Base-by-base conservation (phyloP, 2,329 filamentous ascomycete species). In the Colletotrichum tamarilloi region DNA sequence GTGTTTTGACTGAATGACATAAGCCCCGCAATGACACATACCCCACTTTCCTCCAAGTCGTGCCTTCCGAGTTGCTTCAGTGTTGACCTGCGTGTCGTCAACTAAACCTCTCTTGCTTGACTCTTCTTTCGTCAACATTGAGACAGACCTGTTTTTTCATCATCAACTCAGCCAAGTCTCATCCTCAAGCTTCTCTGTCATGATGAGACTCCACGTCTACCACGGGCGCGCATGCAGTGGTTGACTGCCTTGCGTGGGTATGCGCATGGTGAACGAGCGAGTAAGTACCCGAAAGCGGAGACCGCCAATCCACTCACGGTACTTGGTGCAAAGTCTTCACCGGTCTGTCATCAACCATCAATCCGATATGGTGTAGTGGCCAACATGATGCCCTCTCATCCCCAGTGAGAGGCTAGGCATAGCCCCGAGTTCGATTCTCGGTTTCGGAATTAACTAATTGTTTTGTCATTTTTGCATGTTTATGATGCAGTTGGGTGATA, bases 401-500 rank as follows among this genome's bases (percentile, higher is more conserved):
- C 22, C 30, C 14, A 19, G 1, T 56, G 49, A 30, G 22, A 55
- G 62, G 62, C 22, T 65, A 53, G 60, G 60, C 60, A 63, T 63
- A 63, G 60, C 60, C 60, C 60, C 60, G 60, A 63, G 60, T 63
- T 63, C 60, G 60, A 63, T 63, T 63, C 60, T 63, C 60, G 60
- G 60, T 63, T 63, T 63, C 60, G 60, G 60, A 63, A 63, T 11
- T 5, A 1, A 3, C 7, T 2, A 55, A 1, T 14, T 6, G 0
- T 62, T 62, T 49, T 49, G 9, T 1, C 1, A 30, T 56, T 56
- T 56, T 22, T 42, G 38, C 38, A 42, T 19, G 14, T 42, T 16
- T 11, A 42, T 16, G 38, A 42, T 7, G 38, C 14, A 19, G 3
- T 7, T 42, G 38, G 7, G 38, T 42, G 14, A 42, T 6, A 14